phyloP scores from a whole-genome alignment of 108 stramenopile genomes.

The Nitzschia putrida region DNA sequence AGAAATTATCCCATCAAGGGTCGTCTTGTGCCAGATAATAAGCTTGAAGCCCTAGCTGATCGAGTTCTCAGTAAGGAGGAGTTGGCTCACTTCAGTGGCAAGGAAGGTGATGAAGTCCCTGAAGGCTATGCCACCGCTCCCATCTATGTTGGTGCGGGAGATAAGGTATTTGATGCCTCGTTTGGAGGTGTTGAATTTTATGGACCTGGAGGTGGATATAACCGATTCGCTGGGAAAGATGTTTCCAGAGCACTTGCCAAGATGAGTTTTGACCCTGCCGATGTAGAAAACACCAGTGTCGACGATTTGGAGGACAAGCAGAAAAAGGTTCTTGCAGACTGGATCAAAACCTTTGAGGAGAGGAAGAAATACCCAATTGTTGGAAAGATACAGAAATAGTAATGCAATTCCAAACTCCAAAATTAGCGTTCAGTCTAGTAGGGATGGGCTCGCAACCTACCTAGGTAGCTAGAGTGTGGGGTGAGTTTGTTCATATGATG shows the following conservation, averaged over 20 bases:
- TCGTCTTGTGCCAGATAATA: constrained; percentile 67
- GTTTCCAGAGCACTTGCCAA: constrained; percentile 93
- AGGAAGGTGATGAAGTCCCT: constrained; percentile 52
- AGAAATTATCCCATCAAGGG: constrained; percentile 90
- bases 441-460: background rate
- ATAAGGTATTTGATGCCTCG: constrained; percentile 91
- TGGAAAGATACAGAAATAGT: constrained; percentile 66
- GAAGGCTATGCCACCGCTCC: constrained; percentile 76
- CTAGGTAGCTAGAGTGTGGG: background rate
- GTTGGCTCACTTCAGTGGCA: constrained; percentile 60
- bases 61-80: constrained; percentile 73
- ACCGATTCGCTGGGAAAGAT: constrained; percentile 93
- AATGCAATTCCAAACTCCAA: background rate
- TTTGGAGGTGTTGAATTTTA: constrained; percentile 90
- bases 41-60: constrained; percentile 48
- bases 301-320: constrained; percentile 85
- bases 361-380: constrained; percentile 91
- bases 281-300: constrained; percentile 69
- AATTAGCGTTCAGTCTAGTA: background rate
- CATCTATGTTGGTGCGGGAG: constrained; percentile 81
- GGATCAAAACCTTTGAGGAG: constrained; percentile 91
- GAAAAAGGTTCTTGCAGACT: constrained; percentile 84
- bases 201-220: constrained; percentile 82
- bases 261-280: constrained; percentile 94
- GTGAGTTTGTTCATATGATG: background rate